Percentiles rank a stretch among this genome's conserved stretches.
phyloP scores from a whole-genome alignment of 2,329 filamentous ascomycete genomes.

The Magnaporthiopsis poae region DNA sequence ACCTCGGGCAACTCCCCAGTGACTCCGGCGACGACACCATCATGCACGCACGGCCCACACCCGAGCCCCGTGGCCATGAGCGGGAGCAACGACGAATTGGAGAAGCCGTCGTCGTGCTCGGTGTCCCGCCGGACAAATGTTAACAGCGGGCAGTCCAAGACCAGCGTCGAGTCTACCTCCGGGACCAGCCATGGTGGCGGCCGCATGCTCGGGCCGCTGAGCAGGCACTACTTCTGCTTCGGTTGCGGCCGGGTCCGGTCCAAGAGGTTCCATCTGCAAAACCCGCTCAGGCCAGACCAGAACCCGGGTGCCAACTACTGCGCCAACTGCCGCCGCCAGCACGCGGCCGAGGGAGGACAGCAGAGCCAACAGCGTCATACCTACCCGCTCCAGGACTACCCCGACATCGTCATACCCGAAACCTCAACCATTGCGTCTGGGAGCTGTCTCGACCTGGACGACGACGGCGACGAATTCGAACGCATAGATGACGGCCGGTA shows the following conservation, averaged over 20 bases:
- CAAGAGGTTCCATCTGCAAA: constrained; percentile 26
- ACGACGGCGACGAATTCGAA: background rate
- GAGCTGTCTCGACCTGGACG: background rate
- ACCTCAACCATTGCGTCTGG: constrained; percentile 3
- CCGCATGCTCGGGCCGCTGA: constrained; percentile 4
- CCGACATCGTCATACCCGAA: constrained; percentile 5
- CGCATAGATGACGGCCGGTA: background rate
- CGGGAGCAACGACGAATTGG: background rate
- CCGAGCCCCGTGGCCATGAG: background rate
- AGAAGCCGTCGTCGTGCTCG: background rate
- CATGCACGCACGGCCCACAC: background rate
- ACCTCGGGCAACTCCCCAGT: background rate
- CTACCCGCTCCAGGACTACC: background rate
- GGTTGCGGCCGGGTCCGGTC: constrained; percentile 32
- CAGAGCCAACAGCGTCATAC: background rate
- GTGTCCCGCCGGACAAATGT: background rate
- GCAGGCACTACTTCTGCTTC: constrained; percentile 31
- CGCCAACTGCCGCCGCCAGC: constrained; percentile 23
- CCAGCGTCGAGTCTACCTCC: background rate
- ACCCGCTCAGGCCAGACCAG: constrained; percentile 22
- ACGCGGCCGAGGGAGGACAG: constrained; percentile 1
- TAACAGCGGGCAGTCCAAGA: background rate
- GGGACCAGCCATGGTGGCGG: background rate
- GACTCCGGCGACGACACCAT: background rate
- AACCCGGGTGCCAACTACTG: constrained; percentile 26